These are phyloP conservation scores for Colletotrichum gigasporum DNA, from an alignment of 2,329 filamentous ascomycete species.

Conservation along the genomic window DNA sequence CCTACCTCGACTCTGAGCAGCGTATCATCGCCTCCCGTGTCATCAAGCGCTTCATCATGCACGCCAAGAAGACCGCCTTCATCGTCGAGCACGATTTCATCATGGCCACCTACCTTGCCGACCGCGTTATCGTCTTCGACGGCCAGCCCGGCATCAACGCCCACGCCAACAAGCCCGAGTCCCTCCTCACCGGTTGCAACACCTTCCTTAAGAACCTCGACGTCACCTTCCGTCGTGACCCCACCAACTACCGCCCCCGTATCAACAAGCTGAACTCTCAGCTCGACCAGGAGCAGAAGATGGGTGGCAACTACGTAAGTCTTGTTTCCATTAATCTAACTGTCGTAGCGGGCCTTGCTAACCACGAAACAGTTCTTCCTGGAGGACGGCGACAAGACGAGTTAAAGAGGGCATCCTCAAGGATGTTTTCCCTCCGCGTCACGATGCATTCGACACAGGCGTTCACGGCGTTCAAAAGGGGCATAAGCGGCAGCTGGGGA, in stretches of 20 bases:
- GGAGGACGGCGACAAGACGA: constrained; percentile 74
- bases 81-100: constrained; percentile 99
- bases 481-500: constrained; percentile 40
- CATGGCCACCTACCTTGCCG: constrained; percentile 82
- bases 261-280: constrained; percentile 98
- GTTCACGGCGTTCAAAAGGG: constrained; percentile 63
- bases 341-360: constrained; percentile 26
- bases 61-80: constrained; percentile 99
- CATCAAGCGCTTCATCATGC: constrained; percentile 99
- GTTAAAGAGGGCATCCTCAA: constrained; percentile 64
- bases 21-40: constrained; percentile 97
- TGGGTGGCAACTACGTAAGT: constrained; percentile 88
- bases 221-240: constrained; percentile 98
- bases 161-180: constrained; percentile 90
- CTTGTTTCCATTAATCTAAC: background rate
- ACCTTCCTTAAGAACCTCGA: constrained; percentile 95
- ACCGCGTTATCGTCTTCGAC: constrained; percentile 98
- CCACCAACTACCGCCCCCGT: constrained; percentile 93
- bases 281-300: constrained; percentile 97
- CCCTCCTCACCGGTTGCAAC: constrained; percentile 95
- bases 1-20: constrained; percentile 98
- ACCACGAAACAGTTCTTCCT: constrained; percentile 80
- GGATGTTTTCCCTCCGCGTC: constrained; percentile 42
- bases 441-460: constrained; percentile 53
- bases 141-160: constrained; percentile 89